Evolutionary conservation across 768 basidiomycete genomes (phyloP), one percentile per base, ranked within the genome.

Genomic region (Auriscalpium orientale): DNA sequence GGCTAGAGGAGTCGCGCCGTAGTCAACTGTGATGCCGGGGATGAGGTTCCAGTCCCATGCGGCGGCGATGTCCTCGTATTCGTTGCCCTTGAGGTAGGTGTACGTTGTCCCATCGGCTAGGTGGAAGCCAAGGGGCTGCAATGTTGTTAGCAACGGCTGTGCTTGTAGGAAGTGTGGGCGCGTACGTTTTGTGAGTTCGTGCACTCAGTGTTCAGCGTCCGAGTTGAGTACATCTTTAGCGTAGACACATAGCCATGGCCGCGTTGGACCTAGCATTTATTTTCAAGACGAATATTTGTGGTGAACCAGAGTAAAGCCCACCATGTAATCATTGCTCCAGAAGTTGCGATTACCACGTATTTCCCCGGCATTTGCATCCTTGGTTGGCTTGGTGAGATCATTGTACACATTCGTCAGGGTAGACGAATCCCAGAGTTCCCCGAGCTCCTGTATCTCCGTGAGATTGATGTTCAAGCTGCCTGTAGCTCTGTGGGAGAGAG

Each of bases 21-120:
- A 85, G 64, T 87, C 82, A 38, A 78, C 75, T 2, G 87, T 89
- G 36, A 74, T 87, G 0, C 87, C 87, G 8, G 87, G 87, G 46
- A 89, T 81, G 8, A 86, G 75, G 60, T 87, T 82, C 87, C 87
- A 89, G 67, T 89, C 84, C 86, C 85, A 86, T 2, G 81, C 74
- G 3, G 80, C 86, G 4, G 80, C 70, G 36, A 88, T 88, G 62
- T 87, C 85, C 63, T 85, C 83, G 64, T 88, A 89, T 66, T 89
- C 87, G 61, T 80, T 71, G 13, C 87, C 87, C 49, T 70, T 69
- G 21, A 84, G 63, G 66, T 87, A 87, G 0, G 82, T 87, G 66
- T 83, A 81, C 10, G 82, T 65, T 0, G 77, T 76, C 3, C 86
- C 87, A 54, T 87, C 83, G 4, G 84, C 75, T 8, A 89, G 72